Evolutionary conservation across 2,329 filamentous ascomycete genomes (phyloP).

Genomic region (Corniculantispora saksenae): DNA sequence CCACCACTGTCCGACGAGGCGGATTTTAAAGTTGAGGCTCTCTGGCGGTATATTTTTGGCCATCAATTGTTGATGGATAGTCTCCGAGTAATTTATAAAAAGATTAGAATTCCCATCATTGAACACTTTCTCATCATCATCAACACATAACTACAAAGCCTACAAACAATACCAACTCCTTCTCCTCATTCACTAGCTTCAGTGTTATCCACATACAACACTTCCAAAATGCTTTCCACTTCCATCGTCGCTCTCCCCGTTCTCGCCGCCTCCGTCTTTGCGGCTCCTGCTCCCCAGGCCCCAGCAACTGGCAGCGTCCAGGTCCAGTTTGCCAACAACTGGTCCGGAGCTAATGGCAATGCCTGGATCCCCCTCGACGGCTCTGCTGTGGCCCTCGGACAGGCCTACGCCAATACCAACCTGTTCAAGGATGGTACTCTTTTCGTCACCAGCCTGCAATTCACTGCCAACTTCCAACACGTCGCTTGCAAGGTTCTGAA

Average conservation of each 20-base stretch:
- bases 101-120: not conserved
- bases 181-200: not conserved
- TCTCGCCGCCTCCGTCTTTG: conserved; percentile 7
- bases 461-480: conserved; percentile 10
- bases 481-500: conserved; percentile 8
- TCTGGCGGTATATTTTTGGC: not conserved
- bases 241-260: not conserved
- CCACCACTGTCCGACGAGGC: not conserved
- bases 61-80: not conserved
- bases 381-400: not conserved
- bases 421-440: conserved; percentile 11
- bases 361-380: conserved; percentile 11
- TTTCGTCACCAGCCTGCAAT: conserved; percentile 10
- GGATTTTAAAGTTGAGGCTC: not conserved
- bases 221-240: not conserved
- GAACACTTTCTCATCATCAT: not conserved
- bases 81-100: not conserved
- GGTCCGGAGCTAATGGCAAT: conserved; percentile 3
- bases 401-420: conserved; percentile 14
- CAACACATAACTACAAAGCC: not conserved
- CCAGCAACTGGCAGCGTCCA: conserved; percentile 1
- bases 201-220: not conserved
- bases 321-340: conserved; percentile 13
- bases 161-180: not conserved
- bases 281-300: not conserved